These are phyloP conservation scores for Annulohypoxylon nitens DNA, from an alignment of 495 filamentous ascomycete genomes.

Conservation along the genomic window DNA sequence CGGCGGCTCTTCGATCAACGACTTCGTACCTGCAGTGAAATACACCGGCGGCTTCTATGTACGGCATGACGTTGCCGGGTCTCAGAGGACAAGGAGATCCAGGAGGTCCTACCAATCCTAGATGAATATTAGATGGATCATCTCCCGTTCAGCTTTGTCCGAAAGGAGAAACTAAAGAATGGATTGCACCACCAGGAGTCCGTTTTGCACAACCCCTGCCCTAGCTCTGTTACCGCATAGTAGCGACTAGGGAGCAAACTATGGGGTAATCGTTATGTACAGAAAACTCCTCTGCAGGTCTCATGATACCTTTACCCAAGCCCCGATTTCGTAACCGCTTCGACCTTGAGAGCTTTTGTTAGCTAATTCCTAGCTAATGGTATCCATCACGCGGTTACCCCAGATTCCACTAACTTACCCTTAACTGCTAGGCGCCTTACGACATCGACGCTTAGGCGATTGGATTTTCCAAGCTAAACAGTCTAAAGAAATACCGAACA, in stretches of 20 bases:
- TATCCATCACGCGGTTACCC: slow-evolving; percentile 53
- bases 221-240: background rate
- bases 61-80: slow-evolving; percentile 35
- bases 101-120: slow-evolving; percentile 1
- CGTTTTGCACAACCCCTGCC: slow-evolving; percentile 40
- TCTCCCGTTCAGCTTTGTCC: slow-evolving; percentile 19
- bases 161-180: slow-evolving; percentile 28
- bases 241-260: slow-evolving; percentile 50
- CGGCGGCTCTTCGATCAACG: slow-evolving; percentile 41
- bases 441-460: slow-evolving; percentile 38
- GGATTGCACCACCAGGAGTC: slow-evolving; percentile 41
- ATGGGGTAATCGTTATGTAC: slow-evolving; percentile 57
- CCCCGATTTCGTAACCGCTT: slow-evolving; percentile 52
- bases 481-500: slow-evolving; percentile 7
- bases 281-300: slow-evolving; percentile 48
- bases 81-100: background rate
- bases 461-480: slow-evolving; percentile 34
- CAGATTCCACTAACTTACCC: slow-evolving; percentile 49
- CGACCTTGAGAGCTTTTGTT: slow-evolving; percentile 39
- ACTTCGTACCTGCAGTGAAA: slow-evolving; percentile 41
- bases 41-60: slow-evolving; percentile 10
- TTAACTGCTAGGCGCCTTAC: slow-evolving; percentile 51
- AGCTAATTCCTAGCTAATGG: slow-evolving; percentile 45
- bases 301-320: slow-evolving; percentile 48
- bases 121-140: background rate